Base-by-base conservation (phyloP, 805 yeast genomes). In the Schizosaccharomyces lindneri region DNA sequence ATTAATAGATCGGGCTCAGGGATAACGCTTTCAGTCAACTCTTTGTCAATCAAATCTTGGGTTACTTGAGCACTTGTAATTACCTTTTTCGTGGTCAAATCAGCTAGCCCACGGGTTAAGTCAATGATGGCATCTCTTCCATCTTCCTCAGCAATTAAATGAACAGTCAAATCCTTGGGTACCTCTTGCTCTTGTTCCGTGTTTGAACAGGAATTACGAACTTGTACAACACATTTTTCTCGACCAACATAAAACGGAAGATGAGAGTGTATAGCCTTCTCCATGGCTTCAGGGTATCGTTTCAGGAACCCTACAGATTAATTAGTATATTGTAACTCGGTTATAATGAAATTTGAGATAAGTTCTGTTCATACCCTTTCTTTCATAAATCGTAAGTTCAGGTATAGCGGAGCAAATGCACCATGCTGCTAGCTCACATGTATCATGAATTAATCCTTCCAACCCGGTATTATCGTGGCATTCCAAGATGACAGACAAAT, bases 91-190 rank as follows among this genome's bases (percentile, higher is more conserved):
- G 75, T 73, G 9, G 87, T 83, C 64, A 87, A 73, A 60, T 83
- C 90, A 39, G 95, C 81, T 81, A 89, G 81, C 29, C 94, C 86
- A 67, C 79, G 83, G 7, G 97, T 84, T 62, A 93, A 77, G 66
- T 86, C 95, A 32, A 88, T 93, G 66, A 93, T 82, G 21, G 95
- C 83, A 62, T 88, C 84, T 64, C 94, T 81, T 5, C 98, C 98
- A 70, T 93, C 97, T 51, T 81, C 79, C 51, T 78, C 76, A 6
- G 90, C 81, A 41, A 89, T 73, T 62, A 93, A 72, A 36, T 81
- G 76, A 64, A 90, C 77, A 62, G 78, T 81, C 62, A 90, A 76
- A 62, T 81, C 82, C 46, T 75, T 73, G 51, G 73, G 72, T 27
- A 68, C 66, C 67, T 67, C 81, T 82, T 59, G 79, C 71, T 61